Base-by-base conservation (phyloP, 1,284 basidiomycete genomes). In the Pseudomicrostroma phylloplanum region DNA sequence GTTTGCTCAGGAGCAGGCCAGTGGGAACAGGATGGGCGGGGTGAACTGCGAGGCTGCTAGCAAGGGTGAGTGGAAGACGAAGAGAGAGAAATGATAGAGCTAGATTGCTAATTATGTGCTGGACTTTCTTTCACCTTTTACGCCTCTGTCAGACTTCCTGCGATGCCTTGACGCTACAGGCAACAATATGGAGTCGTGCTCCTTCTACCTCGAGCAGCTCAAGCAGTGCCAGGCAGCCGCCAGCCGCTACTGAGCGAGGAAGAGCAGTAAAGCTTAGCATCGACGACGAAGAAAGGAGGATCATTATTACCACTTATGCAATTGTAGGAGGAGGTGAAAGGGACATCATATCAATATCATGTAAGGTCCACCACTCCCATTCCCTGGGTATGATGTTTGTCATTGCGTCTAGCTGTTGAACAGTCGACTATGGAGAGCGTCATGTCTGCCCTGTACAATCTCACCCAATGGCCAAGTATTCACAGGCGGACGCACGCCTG, bases 131-230 rank as follows among this genome's bases (percentile, higher is more conserved):
- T 36, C 30, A 36, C 30, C 9, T 3, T 36, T 36, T 36, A 4
- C 30, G 4, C 9, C 3, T 9, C 30, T 9, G 4, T 4, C 30
- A 36, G 63, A 67, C 48, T 67, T 67, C 54, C 56, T 65, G 15
- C 60, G 66, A 12, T 67, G 66, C 58, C 59, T 67, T 13, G 66
- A 67, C 11, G 53, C 60, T 11, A 66, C 63, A n/a, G 56, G 70
- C 54, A 82, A 82, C 73, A 84, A 85, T 74, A 81, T 84, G 79
- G 75, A 80, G 60, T 80, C 82, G 39, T 85, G 84, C 80, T 75
- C 76, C 25, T 85, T 83, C 80, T 85, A 85, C 80, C 81, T 84
- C 62, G 83, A 79, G 78, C 76, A 78, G 63, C 77, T 80, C 66
- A 78, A 78, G 66, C 77, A 77, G 48, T 80, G 78, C 65, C 76